Evolutionary conservation across 2,329 filamentous ascomycete species (phyloP), one percentile per base, ranked within the genome.

Genomic region (Albophoma yamanashiensis): DNA sequence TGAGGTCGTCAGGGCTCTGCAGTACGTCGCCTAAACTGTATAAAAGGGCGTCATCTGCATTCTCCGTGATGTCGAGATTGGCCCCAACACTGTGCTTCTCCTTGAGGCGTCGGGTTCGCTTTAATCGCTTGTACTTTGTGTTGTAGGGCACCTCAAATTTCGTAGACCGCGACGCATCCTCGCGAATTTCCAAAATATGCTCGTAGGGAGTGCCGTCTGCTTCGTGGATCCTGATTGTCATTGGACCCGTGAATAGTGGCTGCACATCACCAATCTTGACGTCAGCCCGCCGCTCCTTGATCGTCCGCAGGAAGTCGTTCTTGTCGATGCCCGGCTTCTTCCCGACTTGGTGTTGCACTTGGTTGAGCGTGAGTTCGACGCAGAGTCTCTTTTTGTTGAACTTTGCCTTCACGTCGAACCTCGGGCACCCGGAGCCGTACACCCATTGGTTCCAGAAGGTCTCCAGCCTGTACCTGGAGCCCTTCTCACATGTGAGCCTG

Each of bases 351-450:
- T 75, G 82, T 62, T 87, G 91, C 0, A 84, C 83, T 73, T 99
- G 95, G 57, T 83, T 84, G 64, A 99, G 90, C 12, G 86, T 88
- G 79, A 99, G 89, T 73, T 97, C 92, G 1, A 99, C 91, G 36
- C 93, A 92, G 4, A 97, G 81, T 67, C 95, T 89, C 77, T 99
- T 99, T 78, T 97, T 97, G 71, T 99, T 99, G 76, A 99, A 99
- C 22, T 88, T 84, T 65, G 96, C 92, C 45, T 86, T 89, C 56
- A 96, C 89, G 56, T 88, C 82, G 66, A 99, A 96, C 50, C 87
- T 84, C 0, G 95, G 94, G 67, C 92, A 97, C 0, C 95, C 95
- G 20, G 91, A 87, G 14, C 89, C 88, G 64, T 88, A 84, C 0
- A 99, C 84, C 93, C 93, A 99, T 70, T 99, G 93, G 52, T 87